A percentile compares a stretch with the other conserved stretches of the same genome.
phyloP scores from a whole-genome alignment of 306 rosid species.

The Hylodesmum podocarpum region DNA sequence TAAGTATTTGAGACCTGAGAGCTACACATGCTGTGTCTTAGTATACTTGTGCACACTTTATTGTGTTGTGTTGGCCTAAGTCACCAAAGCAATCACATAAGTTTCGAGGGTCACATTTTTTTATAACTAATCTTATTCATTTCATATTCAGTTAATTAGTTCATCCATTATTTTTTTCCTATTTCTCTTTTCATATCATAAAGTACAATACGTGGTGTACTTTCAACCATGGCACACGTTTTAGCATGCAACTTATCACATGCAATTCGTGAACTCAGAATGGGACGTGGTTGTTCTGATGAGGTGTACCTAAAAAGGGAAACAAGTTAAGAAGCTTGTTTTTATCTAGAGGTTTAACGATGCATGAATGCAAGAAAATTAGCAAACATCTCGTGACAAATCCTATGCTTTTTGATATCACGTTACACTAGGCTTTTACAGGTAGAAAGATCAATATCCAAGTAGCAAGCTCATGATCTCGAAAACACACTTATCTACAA shows the following conservation, averaged over 20 bases:
- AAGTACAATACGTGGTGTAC: constrained; percentile 29
- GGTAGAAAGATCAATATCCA: constrained; percentile 36
- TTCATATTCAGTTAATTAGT: constrained; percentile 30
- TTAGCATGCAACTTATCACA: constrained; percentile 31
- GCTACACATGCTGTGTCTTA: constrained; percentile 1
- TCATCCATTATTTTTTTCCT: background rate
- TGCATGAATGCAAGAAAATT: constrained; percentile 1
- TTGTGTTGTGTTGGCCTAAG: background rate
- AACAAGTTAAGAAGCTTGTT: background rate
- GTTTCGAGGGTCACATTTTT: background rate
- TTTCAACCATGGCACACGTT: constrained; percentile 13
- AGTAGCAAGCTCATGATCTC: constrained; percentile 34
- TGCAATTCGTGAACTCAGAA: constrained; percentile 39
- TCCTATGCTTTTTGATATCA: constrained; percentile 33
- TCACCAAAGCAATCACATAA: background rate
- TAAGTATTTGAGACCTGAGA: constrained; percentile 5
- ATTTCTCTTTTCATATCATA: constrained; percentile 1
- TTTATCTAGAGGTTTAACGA: constrained; percentile 11
- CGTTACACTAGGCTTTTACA: constrained; percentile 44
- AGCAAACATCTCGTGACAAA: constrained; percentile 47
- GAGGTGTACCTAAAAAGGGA: constrained; percentile 29
- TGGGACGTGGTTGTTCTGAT: constrained; percentile 18
- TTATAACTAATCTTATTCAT: constrained; percentile 19
- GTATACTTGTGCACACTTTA: background rate
- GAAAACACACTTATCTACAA: constrained; percentile 33